phyloP scores from a whole-genome alignment of 306 rosid species.

The Vachellia collinsii region DNA sequence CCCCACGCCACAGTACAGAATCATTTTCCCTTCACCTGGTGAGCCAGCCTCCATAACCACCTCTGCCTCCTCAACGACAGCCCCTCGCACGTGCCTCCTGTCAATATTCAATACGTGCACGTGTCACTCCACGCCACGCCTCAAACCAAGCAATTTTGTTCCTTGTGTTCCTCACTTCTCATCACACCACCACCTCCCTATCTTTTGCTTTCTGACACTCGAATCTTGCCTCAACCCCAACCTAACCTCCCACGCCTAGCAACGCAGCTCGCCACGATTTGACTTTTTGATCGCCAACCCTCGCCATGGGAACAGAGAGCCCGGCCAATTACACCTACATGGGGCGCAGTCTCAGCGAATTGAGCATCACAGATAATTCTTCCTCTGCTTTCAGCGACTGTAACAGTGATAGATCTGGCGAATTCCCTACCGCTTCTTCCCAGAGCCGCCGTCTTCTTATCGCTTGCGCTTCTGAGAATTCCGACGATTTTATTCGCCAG shows the following conservation, averaged over 20 bases:
- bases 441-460: conserved; percentile 63
- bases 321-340: conserved; percentile 47
- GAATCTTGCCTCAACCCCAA: conserved; percentile 1
- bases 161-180: neutral
- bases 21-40: neutral
- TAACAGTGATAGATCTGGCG: conserved; percentile 94
- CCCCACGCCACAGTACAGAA: neutral
- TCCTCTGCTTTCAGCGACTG: conserved; percentile 95
- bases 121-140: conserved; percentile 50
- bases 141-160: conserved; percentile 35
- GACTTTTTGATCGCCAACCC: neutral
- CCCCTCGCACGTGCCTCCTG: conserved; percentile 60
- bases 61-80: conserved; percentile 36
- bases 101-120: conserved; percentile 43
- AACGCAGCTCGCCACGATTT: neutral
- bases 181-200: neutral
- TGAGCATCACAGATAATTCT: conserved; percentile 57
- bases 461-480: conserved; percentile 77
- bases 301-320: conserved; percentile 60
- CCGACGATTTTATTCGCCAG: conserved; percentile 76
- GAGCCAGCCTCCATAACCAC: neutral
- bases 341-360: conserved; percentile 63
- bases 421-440: conserved; percentile 68
- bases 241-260: neutral
- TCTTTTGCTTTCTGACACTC: neutral